phyloP scores from a whole-genome alignment of 352 stramenopile species.

The Globisporangium paroecandrum region DNA sequence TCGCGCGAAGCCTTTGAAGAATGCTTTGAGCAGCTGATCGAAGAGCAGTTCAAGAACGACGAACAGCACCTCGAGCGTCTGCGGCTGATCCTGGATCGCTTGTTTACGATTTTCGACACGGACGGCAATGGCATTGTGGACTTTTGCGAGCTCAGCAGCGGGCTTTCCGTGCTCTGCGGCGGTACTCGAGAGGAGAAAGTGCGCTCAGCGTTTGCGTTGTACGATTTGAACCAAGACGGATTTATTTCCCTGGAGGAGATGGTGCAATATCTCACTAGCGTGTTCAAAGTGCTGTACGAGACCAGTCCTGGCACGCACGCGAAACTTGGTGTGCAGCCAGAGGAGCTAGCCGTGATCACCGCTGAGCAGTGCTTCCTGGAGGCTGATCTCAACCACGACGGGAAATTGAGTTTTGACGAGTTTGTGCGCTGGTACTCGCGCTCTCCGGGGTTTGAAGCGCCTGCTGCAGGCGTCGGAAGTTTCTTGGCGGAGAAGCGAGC shows the following conservation, averaged over 20 bases:
- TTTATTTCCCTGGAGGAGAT: slow-evolving; percentile 89
- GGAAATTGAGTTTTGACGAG: slow-evolving; percentile 82
- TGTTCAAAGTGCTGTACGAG: slow-evolving; percentile 88
- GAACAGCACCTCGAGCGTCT: slow-evolving; percentile 58
- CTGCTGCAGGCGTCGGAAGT: slow-evolving; percentile 31
- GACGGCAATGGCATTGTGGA: slow-evolving; percentile 78
- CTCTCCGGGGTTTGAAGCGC: slow-evolving; percentile 42
- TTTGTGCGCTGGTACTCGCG: slow-evolving; percentile 85
- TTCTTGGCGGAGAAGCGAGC: slow-evolving; percentile 17
- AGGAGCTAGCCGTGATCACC: slow-evolving; percentile 75
- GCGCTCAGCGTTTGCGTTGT: slow-evolving; percentile 80
- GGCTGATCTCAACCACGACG: slow-evolving; percentile 77
- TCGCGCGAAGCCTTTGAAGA: slow-evolving; percentile 80
- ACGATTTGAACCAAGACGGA: slow-evolving; percentile 84
- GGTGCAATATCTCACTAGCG: slow-evolving; percentile 75
- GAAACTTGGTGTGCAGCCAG: slow-evolving; percentile 55
- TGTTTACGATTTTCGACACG: slow-evolving; percentile 83
- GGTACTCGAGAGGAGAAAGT: slow-evolving; percentile 83
- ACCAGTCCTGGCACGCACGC: slow-evolving; percentile 58
- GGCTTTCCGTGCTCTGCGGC: slow-evolving; percentile 78
- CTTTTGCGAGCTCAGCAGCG: slow-evolving; percentile 81
- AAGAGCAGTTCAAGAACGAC: slow-evolving; percentile 76
- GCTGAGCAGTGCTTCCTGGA: slow-evolving; percentile 85
- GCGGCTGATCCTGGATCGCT: slow-evolving; percentile 62
- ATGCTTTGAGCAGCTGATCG: slow-evolving; percentile 81